Evolutionary conservation across 78 protist genomes (phyloP).

Genomic region (Dictyostelium brefeldianum): DNA sequence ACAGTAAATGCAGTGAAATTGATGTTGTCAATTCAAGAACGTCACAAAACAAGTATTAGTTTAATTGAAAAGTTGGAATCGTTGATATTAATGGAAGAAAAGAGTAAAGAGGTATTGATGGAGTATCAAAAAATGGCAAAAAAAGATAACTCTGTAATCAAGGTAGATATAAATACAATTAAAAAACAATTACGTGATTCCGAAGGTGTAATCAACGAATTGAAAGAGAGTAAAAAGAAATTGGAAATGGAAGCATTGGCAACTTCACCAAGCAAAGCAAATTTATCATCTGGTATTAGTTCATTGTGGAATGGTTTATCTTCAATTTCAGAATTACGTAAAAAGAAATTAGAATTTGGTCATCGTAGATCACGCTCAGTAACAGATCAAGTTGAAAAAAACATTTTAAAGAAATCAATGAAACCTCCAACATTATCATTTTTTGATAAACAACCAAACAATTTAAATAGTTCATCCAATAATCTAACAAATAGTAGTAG

Average conservation of each 20-base stretch:
- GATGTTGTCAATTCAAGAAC: conserved; percentile 64
- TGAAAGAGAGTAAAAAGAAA: conserved; percentile 67
- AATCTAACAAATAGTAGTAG: neutral
- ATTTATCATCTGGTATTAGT: neutral
- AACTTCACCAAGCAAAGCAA: conserved; percentile 21
- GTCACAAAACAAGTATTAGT: conserved; percentile 52
- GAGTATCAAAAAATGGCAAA: conserved; percentile 63
- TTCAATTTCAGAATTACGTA: conserved; percentile 58
- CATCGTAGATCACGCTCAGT: conserved; percentile 66
- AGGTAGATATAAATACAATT: conserved; percentile 40
- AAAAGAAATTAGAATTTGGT: conserved; percentile 79
- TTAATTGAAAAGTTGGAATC: conserved; percentile 64
- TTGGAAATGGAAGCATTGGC: conserved; percentile 70
- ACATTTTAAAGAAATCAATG: conserved; percentile 50
- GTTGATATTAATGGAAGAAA: conserved; percentile 72
- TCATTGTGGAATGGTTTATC: conserved; percentile 40
- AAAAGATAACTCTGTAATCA: neutral
- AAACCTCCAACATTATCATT: neutral
- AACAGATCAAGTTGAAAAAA: conserved; percentile 70
- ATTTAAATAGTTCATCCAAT: conserved; percentile 3
- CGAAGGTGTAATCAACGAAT: conserved; percentile 55
- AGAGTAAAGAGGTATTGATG: conserved; percentile 63
- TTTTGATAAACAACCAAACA: neutral
- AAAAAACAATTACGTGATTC: conserved; percentile 62
- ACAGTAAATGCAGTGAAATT: conserved; percentile 50